Percentiles rank a stretch among this genome's conserved stretches.
phyloP scores from a whole-genome alignment of 2,329 filamentous ascomycete genomes.

The Aureobasidium musti region DNA sequence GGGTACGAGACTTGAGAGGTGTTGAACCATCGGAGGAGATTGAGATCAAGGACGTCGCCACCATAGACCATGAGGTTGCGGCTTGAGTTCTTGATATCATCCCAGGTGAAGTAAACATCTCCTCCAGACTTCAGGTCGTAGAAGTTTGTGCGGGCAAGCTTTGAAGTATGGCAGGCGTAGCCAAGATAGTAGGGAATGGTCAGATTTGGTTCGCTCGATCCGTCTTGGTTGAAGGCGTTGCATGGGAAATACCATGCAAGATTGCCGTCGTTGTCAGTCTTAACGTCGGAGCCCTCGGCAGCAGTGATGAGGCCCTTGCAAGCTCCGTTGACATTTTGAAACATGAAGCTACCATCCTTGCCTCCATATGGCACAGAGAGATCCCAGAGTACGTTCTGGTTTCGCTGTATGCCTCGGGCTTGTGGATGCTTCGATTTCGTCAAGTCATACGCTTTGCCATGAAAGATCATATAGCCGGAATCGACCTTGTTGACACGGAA shows the following conservation, averaged over 20 bases:
- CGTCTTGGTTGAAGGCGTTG: constrained; percentile 88
- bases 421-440: constrained; percentile 73
- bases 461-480: constrained; percentile 89
- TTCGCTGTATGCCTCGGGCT: constrained; percentile 72
- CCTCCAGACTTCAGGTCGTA: constrained; percentile 71
- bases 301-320: constrained; percentile 88
- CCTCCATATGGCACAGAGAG: constrained; percentile 73
- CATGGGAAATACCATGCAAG: constrained; percentile 98
- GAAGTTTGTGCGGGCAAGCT: constrained; percentile 67
- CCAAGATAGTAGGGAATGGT: constrained; percentile 77
- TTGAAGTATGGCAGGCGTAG: constrained; percentile 84
- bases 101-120: constrained; percentile 95
- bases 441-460: constrained; percentile 86
- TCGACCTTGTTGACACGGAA: constrained; percentile 81
- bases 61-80: constrained; percentile 95
- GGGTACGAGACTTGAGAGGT: constrained; percentile 74
- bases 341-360: constrained; percentile 94
- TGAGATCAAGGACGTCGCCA: constrained; percentile 85
- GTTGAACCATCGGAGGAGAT: constrained; percentile 90
- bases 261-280: constrained; percentile 70
- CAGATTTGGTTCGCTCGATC: constrained; percentile 73
- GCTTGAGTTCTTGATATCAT: constrained; percentile 83
- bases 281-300: constrained; percentile 71
- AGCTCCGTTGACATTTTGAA: constrained; percentile 96
- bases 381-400: constrained; percentile 83